These are phyloP conservation scores for Oryza officinalis DNA, from an alignment of 176 grass and related monocot genomes.

Conservation along the genomic window DNA sequence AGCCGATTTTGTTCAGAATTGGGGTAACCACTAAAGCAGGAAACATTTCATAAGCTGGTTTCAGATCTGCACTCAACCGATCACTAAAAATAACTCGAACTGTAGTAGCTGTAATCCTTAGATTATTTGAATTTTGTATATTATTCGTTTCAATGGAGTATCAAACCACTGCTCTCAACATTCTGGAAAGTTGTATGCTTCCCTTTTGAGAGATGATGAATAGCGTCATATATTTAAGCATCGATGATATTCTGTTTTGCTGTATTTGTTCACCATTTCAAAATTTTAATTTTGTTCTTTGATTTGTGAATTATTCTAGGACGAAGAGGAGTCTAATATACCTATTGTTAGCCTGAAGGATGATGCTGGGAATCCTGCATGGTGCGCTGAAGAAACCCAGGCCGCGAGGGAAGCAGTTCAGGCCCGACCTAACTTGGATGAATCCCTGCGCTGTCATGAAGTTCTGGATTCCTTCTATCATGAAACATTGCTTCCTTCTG, in stretches of 20 bases:
- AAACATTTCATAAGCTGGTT: not conserved
- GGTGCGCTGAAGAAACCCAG: constrained; percentile 48
- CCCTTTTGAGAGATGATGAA: not conserved
- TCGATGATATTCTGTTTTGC: not conserved
- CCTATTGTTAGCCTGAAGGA: constrained; percentile 39
- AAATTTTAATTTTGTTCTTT: constrained; percentile 5
- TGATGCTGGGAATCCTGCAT: constrained; percentile 44
- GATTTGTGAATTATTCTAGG: constrained; percentile 14
- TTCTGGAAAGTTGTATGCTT: not conserved
- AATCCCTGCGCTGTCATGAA: constrained; percentile 59
- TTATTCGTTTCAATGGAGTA: not conserved
- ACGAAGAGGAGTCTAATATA: constrained; percentile 21
- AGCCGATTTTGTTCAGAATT: not conserved
- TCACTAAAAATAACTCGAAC: not conserved
- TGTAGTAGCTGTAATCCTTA: not conserved
- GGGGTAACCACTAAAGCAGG: not conserved
- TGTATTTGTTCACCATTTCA: not conserved
- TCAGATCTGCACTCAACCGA: not conserved
- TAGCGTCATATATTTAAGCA: not conserved
- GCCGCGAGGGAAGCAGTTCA: constrained; percentile 31
- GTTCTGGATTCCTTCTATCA: constrained; percentile 55
- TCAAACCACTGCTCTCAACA: not conserved
- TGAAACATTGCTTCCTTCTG: constrained; percentile 33
- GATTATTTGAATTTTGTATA: not conserved
- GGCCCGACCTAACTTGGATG: constrained; percentile 34